Percentiles rank a stretch among this genome's conserved stretches.
These are phyloP conservation scores for Penicillium sp. DNA, from an alignment of 2,329 filamentous ascomycete species.

Conservation along the genomic window DNA sequence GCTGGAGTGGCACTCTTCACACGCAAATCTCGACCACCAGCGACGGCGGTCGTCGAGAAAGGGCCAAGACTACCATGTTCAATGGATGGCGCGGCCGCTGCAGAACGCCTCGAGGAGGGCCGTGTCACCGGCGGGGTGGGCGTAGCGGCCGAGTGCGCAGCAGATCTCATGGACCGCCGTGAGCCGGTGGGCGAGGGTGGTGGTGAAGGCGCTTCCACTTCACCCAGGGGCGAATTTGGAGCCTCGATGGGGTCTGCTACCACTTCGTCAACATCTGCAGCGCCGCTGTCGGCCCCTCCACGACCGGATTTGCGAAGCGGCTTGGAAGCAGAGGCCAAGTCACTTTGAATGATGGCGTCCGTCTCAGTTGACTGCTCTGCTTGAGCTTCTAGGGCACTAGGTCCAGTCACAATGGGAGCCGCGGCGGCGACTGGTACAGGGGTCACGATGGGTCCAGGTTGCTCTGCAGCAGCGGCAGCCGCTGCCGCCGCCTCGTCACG, in stretches of 20 bases:
- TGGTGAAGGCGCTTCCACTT: conserved; percentile 19
- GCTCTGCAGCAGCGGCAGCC: conserved; percentile 22
- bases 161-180: conserved; percentile 19
- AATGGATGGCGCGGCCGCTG: conserved; percentile 19
- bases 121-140: conserved; percentile 30
- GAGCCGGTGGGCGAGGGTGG: conserved; percentile 21
- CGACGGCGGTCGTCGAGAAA: conserved; percentile 10
- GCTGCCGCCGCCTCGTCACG: conserved; percentile 39
- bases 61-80: conserved; percentile 17
- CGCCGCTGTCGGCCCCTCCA: conserved; percentile 33
- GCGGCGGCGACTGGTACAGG: conserved; percentile 1
- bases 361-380: neutral
- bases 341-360: neutral
- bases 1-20: conserved; percentile 40
- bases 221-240: conserved; percentile 12
- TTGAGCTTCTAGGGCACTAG: neutral
- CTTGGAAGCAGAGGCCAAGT: conserved; percentile 16
- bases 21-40: conserved; percentile 30
- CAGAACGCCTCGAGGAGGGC: conserved; percentile 30
- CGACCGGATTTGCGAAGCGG: conserved; percentile 32
- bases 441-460: neutral
- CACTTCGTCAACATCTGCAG: conserved; percentile 22
- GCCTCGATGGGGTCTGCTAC: conserved; percentile 11
- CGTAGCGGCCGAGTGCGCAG: conserved; percentile 15
- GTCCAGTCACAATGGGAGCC: conserved; percentile 1